Evolutionary conservation across 352 stramenopile genomes (phyloP).

Genomic region (Globisporangium carolinianum): DNA sequence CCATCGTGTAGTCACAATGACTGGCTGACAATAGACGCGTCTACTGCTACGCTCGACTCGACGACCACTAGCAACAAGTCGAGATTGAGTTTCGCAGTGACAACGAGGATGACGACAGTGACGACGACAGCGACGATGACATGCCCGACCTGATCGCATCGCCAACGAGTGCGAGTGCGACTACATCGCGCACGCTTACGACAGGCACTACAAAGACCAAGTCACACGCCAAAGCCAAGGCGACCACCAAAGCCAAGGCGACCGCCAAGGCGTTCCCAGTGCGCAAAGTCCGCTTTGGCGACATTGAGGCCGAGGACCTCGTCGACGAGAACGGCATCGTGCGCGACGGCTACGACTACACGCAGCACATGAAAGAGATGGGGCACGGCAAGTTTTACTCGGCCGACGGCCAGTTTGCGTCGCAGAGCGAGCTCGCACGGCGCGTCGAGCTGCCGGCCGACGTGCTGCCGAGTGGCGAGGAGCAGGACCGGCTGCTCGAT

Average conservation of each 20-base stretch:
- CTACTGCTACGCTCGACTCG: background rate
- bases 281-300: slow-evolving; percentile 61
- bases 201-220: slow-evolving; percentile 14
- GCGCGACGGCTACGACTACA: slow-evolving; percentile 92
- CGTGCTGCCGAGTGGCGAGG: slow-evolving; percentile 54
- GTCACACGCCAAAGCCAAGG: slow-evolving; percentile 3
- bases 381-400: slow-evolving; percentile 82
- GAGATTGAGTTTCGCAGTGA: slow-evolving; percentile 61
- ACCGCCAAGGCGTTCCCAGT: slow-evolving; percentile 26
- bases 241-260: background rate
- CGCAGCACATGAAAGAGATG: slow-evolving; percentile 90
- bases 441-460: slow-evolving; percentile 60
- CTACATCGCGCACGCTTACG: background rate
- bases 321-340: slow-evolving; percentile 86
- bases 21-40: background rate
- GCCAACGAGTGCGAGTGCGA: slow-evolving; percentile 1
- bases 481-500: slow-evolving; percentile 76
- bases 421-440: slow-evolving; percentile 42
- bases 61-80: slow-evolving; percentile 26
- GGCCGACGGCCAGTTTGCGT: slow-evolving; percentile 59
- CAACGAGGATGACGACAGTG: slow-evolving; percentile 28
- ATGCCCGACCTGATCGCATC: slow-evolving; percentile 44
- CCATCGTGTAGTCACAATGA: background rate
- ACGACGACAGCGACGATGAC: slow-evolving; percentile 34
- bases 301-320: slow-evolving; percentile 56